Base-by-base conservation (phyloP, 2,329 filamentous ascomycete species). In the Venturia effusa region DNA sequence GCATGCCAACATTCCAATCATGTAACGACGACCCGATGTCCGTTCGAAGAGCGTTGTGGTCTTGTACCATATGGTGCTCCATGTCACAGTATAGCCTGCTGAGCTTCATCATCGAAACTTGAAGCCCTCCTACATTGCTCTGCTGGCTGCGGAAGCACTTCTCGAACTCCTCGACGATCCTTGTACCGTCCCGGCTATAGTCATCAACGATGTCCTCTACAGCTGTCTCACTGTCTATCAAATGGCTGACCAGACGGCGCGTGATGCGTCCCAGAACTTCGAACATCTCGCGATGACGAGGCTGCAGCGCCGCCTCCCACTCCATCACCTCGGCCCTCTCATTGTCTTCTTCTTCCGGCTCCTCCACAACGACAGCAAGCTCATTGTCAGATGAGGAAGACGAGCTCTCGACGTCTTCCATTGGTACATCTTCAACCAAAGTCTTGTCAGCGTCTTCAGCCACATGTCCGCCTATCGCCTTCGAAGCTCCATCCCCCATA, bases 101-200 rank as follows among this genome's bases (percentile, higher is more conserved):
- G 24, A 57, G 30, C 51, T 57, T 57, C 19, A 15, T 10, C 51
- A 34, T 34, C 30, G 51, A 57, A 34, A 24, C 51, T 57, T 57
- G 51, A 34, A 57, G 30, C 27, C 30, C 51, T 32, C 27, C 51
- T 34, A 15, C 27, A 32, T 57, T 57, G 19, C 15, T 57, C 51
- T 57, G 51, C 17, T 60, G 22, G 15, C 24, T n/a, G 24, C 40
- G 37, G 11, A 37, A 32, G n/a, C n/a, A 60, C 13, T 40, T 54
- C n/a, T 62, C 61, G n/a, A 62, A 45, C 27, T 62, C 40, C 13
- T 62, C 61, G 15, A 62, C 43, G n/a, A 62, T 30, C n/a, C 22
- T 37, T 13, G 45, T 34, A 3, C 61, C 61, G 17, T 62, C 61
- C 8, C 41, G 39, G 32, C 61, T 19, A 32, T 62, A 62, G n/a